Base-by-base conservation (phyloP, 352 stramenopile genomes). In the Peronospora farinosa region DNA sequence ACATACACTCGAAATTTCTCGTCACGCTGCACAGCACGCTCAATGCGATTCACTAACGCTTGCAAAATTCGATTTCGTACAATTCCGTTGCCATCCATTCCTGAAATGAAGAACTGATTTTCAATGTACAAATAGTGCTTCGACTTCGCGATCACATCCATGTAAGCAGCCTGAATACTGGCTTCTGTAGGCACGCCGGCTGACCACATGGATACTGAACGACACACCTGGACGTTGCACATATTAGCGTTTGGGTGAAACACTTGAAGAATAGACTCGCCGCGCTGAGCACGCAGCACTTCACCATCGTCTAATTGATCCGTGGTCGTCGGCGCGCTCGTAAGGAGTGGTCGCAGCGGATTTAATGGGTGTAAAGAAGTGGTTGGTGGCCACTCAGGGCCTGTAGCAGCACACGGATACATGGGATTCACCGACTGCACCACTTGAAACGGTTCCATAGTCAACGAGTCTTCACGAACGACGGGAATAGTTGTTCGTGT, bases 41-140 rank as follows among this genome's bases (percentile, higher is more conserved):
- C 69, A 19, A 94, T 89, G n/a, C 84, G 77, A 55, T 94, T 66
- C 30, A 89, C 77, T 31, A 94, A 71, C 2, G 84, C 80, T 52
- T 94, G 77, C 28, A 92, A 50, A 40, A 94, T 88, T 1, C 83
- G 78, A 48, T 90, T 93, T 47, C 73, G 74, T 47, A 92, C 72
- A 21, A 92, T 80, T 15, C 60, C 62, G 44, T 95, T 93, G 16
- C 63, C 61, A 41, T 89, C 65, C 50, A 89, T 70, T 40, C 86
- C 86, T 17, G 77, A 94, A 52, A 95, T 84, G 52, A 96, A 96
- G 50, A 95, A 96, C 60, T 96, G 85, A 58, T 96, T 96, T 60
- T 97, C 89, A 40, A 97, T 95, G 71, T 97, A 97, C 39, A 97
- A 59, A 32, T 73, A 96, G 51, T 92, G 81, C 27, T 88, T 73